phyloP scores from a whole-genome alignment of 768 basidiomycete species.

The Boletus rufocinnamomeus region DNA sequence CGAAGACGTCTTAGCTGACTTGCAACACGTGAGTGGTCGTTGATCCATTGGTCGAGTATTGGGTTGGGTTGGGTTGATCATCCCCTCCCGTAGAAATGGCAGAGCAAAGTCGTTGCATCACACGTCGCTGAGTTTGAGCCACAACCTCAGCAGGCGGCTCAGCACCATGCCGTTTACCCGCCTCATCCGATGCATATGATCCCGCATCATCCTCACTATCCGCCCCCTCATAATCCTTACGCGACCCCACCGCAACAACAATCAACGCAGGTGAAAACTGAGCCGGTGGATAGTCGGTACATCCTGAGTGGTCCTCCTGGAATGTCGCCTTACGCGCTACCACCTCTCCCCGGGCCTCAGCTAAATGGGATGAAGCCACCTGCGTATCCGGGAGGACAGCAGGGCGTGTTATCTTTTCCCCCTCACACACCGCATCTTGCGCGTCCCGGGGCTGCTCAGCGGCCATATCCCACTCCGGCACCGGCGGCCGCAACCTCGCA shows the following conservation, averaged over 20 bases:
- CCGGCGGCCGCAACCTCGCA: constrained; percentile 29
- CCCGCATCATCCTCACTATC: constrained; percentile 55
- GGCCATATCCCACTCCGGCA: constrained; percentile 26
- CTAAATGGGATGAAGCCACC: constrained; percentile 54
- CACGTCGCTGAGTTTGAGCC: constrained; percentile 93
- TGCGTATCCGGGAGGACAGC: constrained; percentile 58
- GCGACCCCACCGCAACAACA: constrained; percentile 36
- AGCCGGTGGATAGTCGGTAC: constrained; percentile 71
- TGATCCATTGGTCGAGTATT: constrained; percentile 14
- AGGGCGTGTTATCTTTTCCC: constrained; percentile 58
- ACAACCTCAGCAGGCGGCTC: constrained; percentile 46
- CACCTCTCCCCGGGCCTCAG: constrained; percentile 65
- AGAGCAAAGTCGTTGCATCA: constrained; percentile 89
- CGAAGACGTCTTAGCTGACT: constrained; percentile 84
- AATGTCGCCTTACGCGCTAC: constrained; percentile 53
- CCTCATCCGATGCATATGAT: constrained; percentile 66
- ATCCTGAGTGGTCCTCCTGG: constrained; percentile 50
- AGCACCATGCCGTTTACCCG: constrained; percentile 54
- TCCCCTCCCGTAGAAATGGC: constrained; percentile 77
- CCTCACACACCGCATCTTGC: constrained; percentile 34
- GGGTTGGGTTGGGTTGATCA: constrained; percentile 11
- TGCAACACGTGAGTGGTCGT: constrained; percentile 75
- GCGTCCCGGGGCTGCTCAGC: constrained; percentile 22
- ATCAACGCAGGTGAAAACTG: constrained; percentile 64
- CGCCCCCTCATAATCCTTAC: constrained; percentile 53